A percentile compares a stretch with the other conserved stretches of the same genome.
phyloP scores from a whole-genome alignment of 208 protist species.

The Porcisia deanei region DNA sequence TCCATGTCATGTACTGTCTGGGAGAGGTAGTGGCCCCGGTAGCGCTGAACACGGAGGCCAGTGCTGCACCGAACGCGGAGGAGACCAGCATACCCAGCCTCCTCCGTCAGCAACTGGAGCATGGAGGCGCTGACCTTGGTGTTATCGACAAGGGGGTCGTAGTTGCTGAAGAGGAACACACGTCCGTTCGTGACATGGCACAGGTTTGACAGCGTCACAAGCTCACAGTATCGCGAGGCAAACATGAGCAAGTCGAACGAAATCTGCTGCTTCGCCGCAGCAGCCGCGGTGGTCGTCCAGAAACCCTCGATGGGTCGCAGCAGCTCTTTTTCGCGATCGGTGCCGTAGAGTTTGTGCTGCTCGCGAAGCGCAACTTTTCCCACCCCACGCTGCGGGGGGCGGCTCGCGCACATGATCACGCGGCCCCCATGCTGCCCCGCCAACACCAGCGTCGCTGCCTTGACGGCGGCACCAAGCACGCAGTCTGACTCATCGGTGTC shows the following conservation, averaged over 20 bases:
- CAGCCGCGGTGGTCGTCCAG: conserved; percentile 76
- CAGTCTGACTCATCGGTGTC: conserved; percentile 62
- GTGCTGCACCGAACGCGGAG: conserved; percentile 89
- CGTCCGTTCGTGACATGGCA: conserved; percentile 80
- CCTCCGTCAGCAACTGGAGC: conserved; percentile 61
- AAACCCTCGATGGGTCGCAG: conserved; percentile 79
- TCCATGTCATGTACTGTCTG: conserved; percentile 91
- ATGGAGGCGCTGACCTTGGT: conserved; percentile 67
- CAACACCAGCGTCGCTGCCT: conserved; percentile 79
- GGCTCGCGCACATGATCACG: conserved; percentile 66
- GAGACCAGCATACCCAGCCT: conserved; percentile 91
- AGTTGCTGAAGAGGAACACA: conserved; percentile 77
- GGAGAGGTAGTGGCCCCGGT: conserved; percentile 87
- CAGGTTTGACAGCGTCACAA: conserved; percentile 86
- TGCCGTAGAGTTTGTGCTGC: conserved; percentile 84
- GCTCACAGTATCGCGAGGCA: conserved; percentile 70
- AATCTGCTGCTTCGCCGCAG: conserved; percentile 81
- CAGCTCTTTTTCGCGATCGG: conserved; percentile 87
- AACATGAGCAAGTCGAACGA: conserved; percentile 92
- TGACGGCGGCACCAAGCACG: conserved; percentile 78
- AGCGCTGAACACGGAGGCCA: conserved; percentile 78
- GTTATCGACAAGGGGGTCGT: conserved; percentile 64
- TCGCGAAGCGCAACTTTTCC: conserved; percentile 75
- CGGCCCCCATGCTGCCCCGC: conserved; percentile 74
- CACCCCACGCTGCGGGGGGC: conserved; percentile 61